Evolutionary conservation across 768 basidiomycete species (phyloP), one percentile per base, ranked within the genome.

Genomic region (Crassisporium funariophilum): DNA sequence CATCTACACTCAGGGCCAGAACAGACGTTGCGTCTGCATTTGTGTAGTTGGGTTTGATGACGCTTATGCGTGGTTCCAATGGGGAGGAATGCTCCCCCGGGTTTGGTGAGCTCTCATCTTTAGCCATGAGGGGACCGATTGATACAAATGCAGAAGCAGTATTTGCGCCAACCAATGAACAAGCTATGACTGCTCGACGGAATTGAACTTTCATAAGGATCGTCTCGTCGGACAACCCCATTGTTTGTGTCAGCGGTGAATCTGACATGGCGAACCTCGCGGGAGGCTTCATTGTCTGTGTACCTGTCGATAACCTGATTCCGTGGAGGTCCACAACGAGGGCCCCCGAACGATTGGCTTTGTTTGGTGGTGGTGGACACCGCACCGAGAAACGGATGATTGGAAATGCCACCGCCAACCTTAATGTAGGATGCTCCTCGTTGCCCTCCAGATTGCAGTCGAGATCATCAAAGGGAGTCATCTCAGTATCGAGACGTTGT

Each of bases 341-440:
- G 19, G 80, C 78, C 4, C 92, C 91, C 35, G 91, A 91, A 19
- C 88, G 79, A 13, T 71, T 73, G 5, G 60, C 29, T 19, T 54
- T 64, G 1, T 61, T 61, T 15, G 70, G 60, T 4, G 83, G 83
- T 22, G 89, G 73, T 4, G 84, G 82, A 58, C 80, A 84, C 37
- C 88, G 80, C 39, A 86, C 59, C 60, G 92, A 79, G 16, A 86
- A 35, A 15, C 92, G 82, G 35, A 93, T 58, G 66, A 85, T 70
- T 11, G 79, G 66, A 23, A 84, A 72, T 15, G 61, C 63, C 31
- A 87, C 54, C 1, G 59, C 41, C 17, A 56, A 21, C 21, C 31
- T 44, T 17, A 43, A 41, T 16, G 27, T 19, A 23, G 22, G 24
- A 17, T 27, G 23, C 22, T 45, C 37, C 4, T n/a, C 8, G 35